A percentile compares a stretch with the other conserved stretches of the same genome.
Conservation (phyloP, 352 stramenopile genomes). For the Halophytophthora batemanensis region DNA sequence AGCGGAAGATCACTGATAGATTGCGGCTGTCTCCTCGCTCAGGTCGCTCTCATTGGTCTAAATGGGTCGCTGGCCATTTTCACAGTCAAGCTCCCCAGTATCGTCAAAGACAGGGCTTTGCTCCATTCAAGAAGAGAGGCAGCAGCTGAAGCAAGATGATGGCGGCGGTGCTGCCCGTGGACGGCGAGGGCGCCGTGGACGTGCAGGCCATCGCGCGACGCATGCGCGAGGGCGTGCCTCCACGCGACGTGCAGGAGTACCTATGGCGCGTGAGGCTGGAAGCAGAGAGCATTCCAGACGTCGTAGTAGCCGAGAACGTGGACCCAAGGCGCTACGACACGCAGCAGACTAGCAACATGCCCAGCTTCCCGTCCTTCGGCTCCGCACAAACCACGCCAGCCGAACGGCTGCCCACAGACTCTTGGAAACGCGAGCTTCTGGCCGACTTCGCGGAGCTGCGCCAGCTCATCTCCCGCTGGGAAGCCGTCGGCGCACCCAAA, state of each 20-base stretch:
- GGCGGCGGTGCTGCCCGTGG: slow-evolving; percentile 58
- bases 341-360: slow-evolving; percentile 74
- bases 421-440: slow-evolving; percentile 59
- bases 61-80: too few relatives aligned
- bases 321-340: slow-evolving; percentile 61
- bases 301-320: slow-evolving; percentile 72
- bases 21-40: too few relatives aligned
- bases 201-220: slow-evolving; percentile 52
- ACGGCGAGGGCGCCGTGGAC: slow-evolving; percentile 51
- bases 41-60: too few relatives aligned
- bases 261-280: slow-evolving; percentile 81
- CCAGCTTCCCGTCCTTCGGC: slow-evolving; percentile 48
- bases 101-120: too few relatives aligned
- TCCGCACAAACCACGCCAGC: slow-evolving; percentile 16
- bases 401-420: slow-evolving; percentile 24
- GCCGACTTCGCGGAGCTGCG: slow-evolving; percentile 78
- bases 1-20: too few relatives aligned
- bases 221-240: slow-evolving; percentile 63
- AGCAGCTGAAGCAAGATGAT: slow-evolving; percentile 46
- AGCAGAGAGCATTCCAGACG: slow-evolving; percentile 70
- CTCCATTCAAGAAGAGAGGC: neutral
- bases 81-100: too few relatives aligned
- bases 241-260: slow-evolving; percentile 80
- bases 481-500: slow-evolving; percentile 57
- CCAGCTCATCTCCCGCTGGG: slow-evolving; percentile 70